A percentile compares a stretch with the other conserved stretches of the same genome.
Conservation (phyloP, 345 rosid genomes). For the Syzygium jambos region DNA sequence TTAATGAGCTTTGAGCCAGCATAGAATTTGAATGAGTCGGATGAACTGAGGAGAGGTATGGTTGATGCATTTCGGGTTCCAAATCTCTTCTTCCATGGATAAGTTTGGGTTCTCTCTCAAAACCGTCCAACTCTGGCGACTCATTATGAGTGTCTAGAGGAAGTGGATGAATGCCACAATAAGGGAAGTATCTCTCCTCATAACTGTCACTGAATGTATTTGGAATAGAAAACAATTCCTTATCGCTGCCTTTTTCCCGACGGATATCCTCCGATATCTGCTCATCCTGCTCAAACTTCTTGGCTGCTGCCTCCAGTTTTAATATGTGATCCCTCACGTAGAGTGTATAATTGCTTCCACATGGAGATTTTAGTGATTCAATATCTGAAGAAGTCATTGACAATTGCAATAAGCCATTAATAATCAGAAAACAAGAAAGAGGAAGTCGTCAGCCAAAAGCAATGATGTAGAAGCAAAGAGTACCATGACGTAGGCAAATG, state of each 20-base stretch:
- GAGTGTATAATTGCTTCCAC: conserved; percentile 56
- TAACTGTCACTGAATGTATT: conserved; percentile 15
- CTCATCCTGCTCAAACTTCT: conserved; percentile 62
- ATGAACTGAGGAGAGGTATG: conserved; percentile 34
- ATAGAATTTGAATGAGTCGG: conserved; percentile 27
- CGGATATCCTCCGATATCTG: conserved; percentile 25
- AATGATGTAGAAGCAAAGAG: neutral
- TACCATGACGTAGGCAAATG: conserved; percentile 90
- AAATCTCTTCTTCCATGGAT: conserved; percentile 8
- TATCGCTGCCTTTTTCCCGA: conserved; percentile 25
- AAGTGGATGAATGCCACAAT: conserved; percentile 34
- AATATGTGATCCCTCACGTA: conserved; percentile 68
- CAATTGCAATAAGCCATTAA: neutral
- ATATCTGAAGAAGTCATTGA: conserved; percentile 34
- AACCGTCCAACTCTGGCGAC: neutral
- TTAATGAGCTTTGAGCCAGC: conserved; percentile 24
- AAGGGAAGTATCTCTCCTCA: conserved; percentile 62
- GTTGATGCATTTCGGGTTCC: conserved; percentile 10
- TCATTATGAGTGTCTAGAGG: neutral
- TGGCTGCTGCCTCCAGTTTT: conserved; percentile 82
- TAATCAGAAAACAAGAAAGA: neutral
- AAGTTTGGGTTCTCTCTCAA: neutral
- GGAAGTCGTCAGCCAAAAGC: neutral
- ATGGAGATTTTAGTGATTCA: conserved; percentile 48
- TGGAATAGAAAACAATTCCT: conserved; percentile 46